Evolutionary conservation across 176 grass and related monocot species (phyloP).

Genomic region (Alloteropsis semialata): DNA sequence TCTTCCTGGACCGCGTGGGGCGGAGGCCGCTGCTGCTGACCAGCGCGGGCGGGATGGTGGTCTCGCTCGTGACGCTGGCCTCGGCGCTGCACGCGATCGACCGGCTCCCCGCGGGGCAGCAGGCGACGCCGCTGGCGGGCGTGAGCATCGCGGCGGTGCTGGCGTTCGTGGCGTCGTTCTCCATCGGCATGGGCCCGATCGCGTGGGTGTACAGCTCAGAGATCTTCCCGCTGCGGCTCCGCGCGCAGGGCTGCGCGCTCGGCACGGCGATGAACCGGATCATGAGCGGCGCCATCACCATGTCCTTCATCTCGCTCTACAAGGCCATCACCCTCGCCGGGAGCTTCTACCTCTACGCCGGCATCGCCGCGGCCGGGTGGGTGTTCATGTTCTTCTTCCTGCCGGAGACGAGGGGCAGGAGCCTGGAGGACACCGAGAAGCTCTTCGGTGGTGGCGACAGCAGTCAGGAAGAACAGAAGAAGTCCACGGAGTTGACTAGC

Average conservation of each 20-base stretch:
- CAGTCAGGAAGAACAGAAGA: background rate
- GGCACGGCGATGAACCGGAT: slow-evolving; percentile 70
- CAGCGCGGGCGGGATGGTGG: slow-evolving; percentile 71
- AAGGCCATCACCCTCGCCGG: slow-evolving; percentile 64
- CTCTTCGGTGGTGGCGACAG: slow-evolving; percentile 50
- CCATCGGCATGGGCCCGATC: slow-evolving; percentile 68
- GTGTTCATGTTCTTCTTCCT: slow-evolving; percentile 73
- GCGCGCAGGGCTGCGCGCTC: slow-evolving; percentile 63
- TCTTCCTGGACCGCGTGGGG: slow-evolving; percentile 72
- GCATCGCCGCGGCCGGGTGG: slow-evolving; percentile 54
- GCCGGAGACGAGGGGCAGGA: slow-evolving; percentile 76
- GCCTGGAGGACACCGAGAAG: slow-evolving; percentile 63
- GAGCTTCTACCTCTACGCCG: slow-evolving; percentile 71
- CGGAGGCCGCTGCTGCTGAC: slow-evolving; percentile 73
- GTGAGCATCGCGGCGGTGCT: slow-evolving; percentile 57
- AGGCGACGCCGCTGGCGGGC: slow-evolving; percentile 19
- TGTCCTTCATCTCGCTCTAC: slow-evolving; percentile 83
- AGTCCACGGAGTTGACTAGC: slow-evolving; percentile 36
- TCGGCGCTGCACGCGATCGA: slow-evolving; percentile 45
- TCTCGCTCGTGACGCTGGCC: slow-evolving; percentile 51
- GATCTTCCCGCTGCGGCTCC: slow-evolving; percentile 72
- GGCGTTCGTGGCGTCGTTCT: slow-evolving; percentile 65
- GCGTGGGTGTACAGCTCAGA: slow-evolving; percentile 96
- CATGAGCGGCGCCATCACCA: slow-evolving; percentile 62
- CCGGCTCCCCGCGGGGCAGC: background rate